phyloP scores from a whole-genome alignment of 208 protist species.

The Crithidia expoeki region DNA sequence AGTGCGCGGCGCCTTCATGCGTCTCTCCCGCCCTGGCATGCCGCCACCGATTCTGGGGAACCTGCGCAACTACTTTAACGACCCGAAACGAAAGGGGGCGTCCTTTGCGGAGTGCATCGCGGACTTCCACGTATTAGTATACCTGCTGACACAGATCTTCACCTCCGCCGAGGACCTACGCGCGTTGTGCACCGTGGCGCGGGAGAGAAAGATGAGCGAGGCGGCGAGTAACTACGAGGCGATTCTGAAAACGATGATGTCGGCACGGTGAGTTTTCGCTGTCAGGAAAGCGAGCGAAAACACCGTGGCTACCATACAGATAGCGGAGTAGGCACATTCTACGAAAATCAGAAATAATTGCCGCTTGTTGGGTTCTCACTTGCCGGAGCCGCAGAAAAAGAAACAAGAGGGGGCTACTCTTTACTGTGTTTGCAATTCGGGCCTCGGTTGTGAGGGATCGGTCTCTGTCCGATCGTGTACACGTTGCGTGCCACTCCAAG shows the following conservation, averaged over 20 bases:
- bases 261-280: constrained; percentile 14
- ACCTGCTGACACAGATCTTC: constrained; percentile 69
- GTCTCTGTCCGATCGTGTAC: no score
- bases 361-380: no score
- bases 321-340: no score
- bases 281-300: no score
- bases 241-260: constrained; percentile 48
- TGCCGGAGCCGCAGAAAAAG: no score
- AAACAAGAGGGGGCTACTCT: no score
- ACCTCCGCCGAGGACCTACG: constrained; percentile 62
- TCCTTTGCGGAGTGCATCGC: constrained; percentile 79
- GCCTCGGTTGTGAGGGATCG: no score
- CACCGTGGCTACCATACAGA: no score
- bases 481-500: no score
- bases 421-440: no score
- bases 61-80: constrained; percentile 74
- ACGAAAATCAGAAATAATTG: no score
- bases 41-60: constrained; percentile 74
- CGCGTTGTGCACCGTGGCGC: constrained; percentile 52
- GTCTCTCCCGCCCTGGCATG: constrained; percentile 81
- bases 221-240: constrained; percentile 54
- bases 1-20: constrained; percentile 85
- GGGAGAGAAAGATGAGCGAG: constrained; percentile 39
- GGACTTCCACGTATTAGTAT: constrained; percentile 93
- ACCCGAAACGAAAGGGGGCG: constrained; percentile 66